These are phyloP conservation scores for Polymyxa betae DNA, from an alignment of 208 protist species.

Conservation along the genomic window DNA sequence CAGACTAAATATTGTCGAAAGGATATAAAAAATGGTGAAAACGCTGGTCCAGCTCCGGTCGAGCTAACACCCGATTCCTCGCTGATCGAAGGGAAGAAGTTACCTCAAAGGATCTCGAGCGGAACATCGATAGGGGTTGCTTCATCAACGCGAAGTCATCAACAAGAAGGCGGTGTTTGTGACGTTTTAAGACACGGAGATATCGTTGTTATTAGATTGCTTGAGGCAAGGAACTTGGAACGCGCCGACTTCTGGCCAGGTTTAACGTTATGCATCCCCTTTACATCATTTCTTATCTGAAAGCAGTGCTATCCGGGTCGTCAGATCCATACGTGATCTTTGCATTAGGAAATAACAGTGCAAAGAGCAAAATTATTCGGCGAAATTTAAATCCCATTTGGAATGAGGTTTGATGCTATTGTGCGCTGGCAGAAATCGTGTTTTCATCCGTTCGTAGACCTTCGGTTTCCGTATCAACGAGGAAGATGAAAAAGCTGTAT, in stretches of 20 bases:
- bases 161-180: slow-evolving; percentile 22
- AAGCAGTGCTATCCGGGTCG: neutral
- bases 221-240: slow-evolving; percentile 11
- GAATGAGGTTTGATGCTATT: slow-evolving; percentile 11
- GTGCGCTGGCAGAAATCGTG: neutral
- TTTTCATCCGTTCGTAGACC: no score
- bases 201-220: neutral
- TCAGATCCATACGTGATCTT: slow-evolving; percentile 44
- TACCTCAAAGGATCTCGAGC: no score
- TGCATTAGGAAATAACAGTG: slow-evolving; percentile 39
- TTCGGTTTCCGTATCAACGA: slow-evolving; percentile 50
- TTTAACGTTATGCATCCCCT: neutral
- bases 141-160: no score
- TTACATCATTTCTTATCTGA: neutral
- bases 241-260: slow-evolving; percentile 32
- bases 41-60: neutral
- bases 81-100: no score
- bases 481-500: slow-evolving; percentile 22
- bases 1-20: no score
- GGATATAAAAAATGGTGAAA: neutral
- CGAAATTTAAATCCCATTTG: slow-evolving; percentile 23
- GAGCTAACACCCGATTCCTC: no score
- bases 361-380: slow-evolving; percentile 47
- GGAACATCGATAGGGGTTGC: no score
- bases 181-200: slow-evolving; percentile 46